phyloP scores from a whole-genome alignment of 306 rosid species.

The Rosa multiflora region DNA sequence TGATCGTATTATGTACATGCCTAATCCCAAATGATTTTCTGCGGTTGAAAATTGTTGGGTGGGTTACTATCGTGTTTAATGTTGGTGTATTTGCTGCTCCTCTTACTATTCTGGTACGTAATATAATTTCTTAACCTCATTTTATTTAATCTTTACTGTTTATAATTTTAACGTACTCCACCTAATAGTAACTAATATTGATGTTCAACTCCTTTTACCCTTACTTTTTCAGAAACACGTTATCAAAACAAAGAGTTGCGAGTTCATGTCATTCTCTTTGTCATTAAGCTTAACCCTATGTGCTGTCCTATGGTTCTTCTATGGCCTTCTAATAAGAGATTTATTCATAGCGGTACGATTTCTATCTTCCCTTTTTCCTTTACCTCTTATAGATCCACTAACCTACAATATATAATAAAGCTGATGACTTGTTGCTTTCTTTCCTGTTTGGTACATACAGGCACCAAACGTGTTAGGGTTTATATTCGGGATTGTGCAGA shows the following conservation, averaged over 20 bases:
- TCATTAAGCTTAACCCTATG: slow-evolving; percentile 38
- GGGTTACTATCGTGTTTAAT: slow-evolving; percentile 35
- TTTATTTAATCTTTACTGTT: background rate
- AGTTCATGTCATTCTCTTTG: slow-evolving; percentile 40
- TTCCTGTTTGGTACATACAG: slow-evolving; percentile 23
- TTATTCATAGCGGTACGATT: slow-evolving; percentile 36
- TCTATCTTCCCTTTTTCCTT: background rate
- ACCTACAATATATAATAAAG: background rate
- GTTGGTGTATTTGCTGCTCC: slow-evolving; percentile 51
- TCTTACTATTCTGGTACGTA: slow-evolving; percentile 41
- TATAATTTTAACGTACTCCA: background rate
- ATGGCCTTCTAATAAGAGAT: slow-evolving; percentile 39
- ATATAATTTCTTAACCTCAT: background rate
- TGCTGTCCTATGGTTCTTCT: slow-evolving; percentile 41
- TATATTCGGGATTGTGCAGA: slow-evolving; percentile 38
- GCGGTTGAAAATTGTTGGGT: slow-evolving; percentile 32
- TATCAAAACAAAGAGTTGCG: slow-evolving; percentile 41
- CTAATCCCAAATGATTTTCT: background rate
- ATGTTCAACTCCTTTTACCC: background rate
- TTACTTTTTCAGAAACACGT: slow-evolving; percentile 37
- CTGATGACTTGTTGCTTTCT: background rate
- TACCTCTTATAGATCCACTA: background rate
- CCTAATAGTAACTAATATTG: background rate
- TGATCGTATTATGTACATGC: slow-evolving; percentile 27
- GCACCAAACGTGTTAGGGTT: slow-evolving; percentile 48